Percentiles rank a stretch among this genome's conserved stretches.
Conservation (phyloP, 768 basidiomycete species). For the Lepiota venenata region DNA sequence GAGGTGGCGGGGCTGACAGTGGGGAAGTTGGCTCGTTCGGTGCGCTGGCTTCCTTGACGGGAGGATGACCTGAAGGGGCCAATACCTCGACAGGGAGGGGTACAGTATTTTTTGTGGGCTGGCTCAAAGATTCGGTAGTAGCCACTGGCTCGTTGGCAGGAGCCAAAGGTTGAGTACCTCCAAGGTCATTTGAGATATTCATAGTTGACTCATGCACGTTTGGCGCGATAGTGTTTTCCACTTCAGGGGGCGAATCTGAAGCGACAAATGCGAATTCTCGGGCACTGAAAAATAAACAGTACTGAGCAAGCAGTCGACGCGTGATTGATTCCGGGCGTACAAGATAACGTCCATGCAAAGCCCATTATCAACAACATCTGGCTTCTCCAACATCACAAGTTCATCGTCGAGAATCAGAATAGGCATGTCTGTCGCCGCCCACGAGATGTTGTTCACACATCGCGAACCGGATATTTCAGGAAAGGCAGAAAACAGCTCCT, state of each 20-base stretch:
- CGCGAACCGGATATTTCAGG: conserved; percentile 6
- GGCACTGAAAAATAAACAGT: background rate
- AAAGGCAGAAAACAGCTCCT: conserved; percentile 3
- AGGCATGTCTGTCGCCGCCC: conserved; percentile 7
- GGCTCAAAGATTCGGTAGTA: too few relatives aligned
- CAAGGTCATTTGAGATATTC: background rate
- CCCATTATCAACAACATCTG: background rate
- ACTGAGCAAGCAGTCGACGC: background rate
- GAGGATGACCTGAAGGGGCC: too few relatives aligned
- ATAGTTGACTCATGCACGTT: background rate
- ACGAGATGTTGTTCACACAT: conserved; percentile 10
- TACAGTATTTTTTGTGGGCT: too few relatives aligned
- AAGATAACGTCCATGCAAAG: conserved; percentile 5
- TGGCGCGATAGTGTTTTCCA: background rate
- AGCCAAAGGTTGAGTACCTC: too few relatives aligned
- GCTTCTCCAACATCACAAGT: background rate
- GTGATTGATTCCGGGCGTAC: background rate
- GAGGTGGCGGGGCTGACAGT: too few relatives aligned
- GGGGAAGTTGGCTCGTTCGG: too few relatives aligned
- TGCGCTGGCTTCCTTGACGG: too few relatives aligned
- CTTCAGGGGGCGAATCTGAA: background rate
- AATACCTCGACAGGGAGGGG: too few relatives aligned
- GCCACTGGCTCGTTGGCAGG: too few relatives aligned
- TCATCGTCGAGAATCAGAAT: conserved; percentile 3
- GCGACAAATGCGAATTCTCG: background rate